These are phyloP conservation scores for Termitomyces titanicus DNA, from an alignment of 768 basidiomycete species.

Conservation along the genomic window DNA sequence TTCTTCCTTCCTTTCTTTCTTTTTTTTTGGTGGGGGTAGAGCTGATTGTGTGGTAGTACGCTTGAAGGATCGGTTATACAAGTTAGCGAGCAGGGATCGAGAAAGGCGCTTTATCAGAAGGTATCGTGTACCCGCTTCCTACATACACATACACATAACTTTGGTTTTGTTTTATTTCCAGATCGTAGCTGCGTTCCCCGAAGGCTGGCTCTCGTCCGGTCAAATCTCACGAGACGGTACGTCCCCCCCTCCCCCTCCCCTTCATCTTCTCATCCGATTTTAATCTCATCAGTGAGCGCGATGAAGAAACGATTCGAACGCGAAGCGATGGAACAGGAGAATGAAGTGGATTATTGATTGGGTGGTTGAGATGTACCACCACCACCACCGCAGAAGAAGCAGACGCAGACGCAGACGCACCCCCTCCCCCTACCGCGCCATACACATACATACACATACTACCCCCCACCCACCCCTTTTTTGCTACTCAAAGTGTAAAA, in stretches of 20 bases:
- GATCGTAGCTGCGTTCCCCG: conserved; percentile 80
- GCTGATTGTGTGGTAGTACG: conserved; percentile 27
- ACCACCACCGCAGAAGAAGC: too few species aligned
- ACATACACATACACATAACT: neutral
- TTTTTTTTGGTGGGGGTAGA: too few species aligned
- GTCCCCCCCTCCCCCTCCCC: neutral
- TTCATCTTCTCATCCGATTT: neutral
- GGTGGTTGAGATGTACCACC: too few species aligned
- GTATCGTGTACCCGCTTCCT: conserved; percentile 30
- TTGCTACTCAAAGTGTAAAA: too few species aligned
- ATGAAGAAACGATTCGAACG: conserved; percentile 83
- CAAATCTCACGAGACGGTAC: conserved; percentile 84
- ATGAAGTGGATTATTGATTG: conserved; percentile 1
- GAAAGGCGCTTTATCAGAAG: conserved; percentile 81
- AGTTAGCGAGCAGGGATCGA: conserved; percentile 76
- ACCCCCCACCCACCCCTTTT: too few species aligned
- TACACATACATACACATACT: too few species aligned
- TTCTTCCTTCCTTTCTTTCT: neutral
- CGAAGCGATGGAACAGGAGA: conserved; percentile 62
- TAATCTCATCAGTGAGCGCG: conserved; percentile 55
- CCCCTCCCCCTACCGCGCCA: too few species aligned
- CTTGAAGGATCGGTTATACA: conserved; percentile 68
- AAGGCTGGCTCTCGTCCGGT: conserved; percentile 83
- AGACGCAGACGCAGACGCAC: too few species aligned
- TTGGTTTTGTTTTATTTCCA: conserved; percentile 13